Percentiles rank a stretch among this genome's conserved stretches.
Conservation (phyloP, 2,329 filamentous ascomycete species). For the Aspergillus novofumigatus region DNA sequence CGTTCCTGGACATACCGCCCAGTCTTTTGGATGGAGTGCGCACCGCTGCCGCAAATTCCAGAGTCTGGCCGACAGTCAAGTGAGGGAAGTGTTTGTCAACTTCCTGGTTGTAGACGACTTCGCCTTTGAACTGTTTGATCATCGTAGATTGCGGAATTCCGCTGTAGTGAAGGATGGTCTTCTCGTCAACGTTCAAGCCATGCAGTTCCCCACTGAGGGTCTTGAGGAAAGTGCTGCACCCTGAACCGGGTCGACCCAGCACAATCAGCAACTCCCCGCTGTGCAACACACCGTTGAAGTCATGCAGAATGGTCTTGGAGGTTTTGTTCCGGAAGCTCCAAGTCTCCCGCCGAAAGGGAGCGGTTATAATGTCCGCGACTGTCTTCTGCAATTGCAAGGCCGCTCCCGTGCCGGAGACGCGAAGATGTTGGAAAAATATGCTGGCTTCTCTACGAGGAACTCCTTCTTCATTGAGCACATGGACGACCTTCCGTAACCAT, state of each 20-base stretch:
- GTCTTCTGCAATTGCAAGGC: conserved; percentile 23
- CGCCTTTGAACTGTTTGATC: conserved; percentile 35
- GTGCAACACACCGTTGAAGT: conserved; percentile 57
- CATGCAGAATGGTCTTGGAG: conserved; percentile 48
- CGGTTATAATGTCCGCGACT: conserved; percentile 15
- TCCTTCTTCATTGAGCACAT: conserved; percentile 1
- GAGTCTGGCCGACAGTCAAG: conserved; percentile 64
- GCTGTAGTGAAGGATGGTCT: conserved; percentile 76
- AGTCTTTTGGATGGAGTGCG: conserved; percentile 39
- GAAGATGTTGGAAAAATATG: conserved; percentile 21
- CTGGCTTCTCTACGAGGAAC: conserved; percentile 9
- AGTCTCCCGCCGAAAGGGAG: conserved; percentile 16
- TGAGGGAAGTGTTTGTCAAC: conserved; percentile 69
- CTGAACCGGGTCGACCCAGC: conserved; percentile 43
- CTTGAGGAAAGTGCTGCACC: conserved; percentile 77
- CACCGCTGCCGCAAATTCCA: conserved; percentile 70
- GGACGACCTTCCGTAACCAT: conserved; percentile 1
- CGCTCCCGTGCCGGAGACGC: conserved; percentile 23
- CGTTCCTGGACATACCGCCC: conserved; percentile 26
- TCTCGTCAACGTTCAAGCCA: conserved; percentile 65
- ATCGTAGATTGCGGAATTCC: conserved; percentile 41
- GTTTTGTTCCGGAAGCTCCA: conserved; percentile 19
- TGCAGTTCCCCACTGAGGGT: conserved; percentile 76
- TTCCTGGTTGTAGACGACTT: conserved; percentile 46
- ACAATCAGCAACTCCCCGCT: conserved; percentile 51